phyloP scores from a whole-genome alignment of 495 filamentous ascomycete genomes.

The Cryomyces minteri region DNA sequence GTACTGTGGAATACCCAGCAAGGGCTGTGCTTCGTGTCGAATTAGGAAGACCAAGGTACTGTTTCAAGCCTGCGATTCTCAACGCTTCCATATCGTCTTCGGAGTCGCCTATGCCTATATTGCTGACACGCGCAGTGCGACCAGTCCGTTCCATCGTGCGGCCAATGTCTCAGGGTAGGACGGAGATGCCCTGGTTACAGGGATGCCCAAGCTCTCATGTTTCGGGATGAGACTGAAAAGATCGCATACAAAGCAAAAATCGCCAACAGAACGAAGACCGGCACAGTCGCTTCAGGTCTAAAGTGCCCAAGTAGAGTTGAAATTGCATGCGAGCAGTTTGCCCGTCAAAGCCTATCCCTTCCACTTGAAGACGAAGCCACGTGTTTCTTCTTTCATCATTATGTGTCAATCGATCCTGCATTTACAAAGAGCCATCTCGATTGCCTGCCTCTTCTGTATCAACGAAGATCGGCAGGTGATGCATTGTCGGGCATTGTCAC shows the following conservation, averaged over 20 bases:
- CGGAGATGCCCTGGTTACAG: constrained; percentile 1
- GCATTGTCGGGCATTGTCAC: neutral
- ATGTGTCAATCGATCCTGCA: neutral
- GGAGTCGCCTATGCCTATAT: neutral
- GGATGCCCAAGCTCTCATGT: neutral
- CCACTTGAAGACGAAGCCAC: neutral
- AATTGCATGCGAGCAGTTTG: neutral
- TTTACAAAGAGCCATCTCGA: neutral
- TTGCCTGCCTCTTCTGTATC: neutral
- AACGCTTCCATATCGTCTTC: neutral
- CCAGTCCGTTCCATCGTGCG: neutral
- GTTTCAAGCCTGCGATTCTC: neutral
- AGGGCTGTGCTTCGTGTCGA: neutral
- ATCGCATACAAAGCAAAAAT: neutral
- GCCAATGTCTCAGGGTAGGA: neutral
- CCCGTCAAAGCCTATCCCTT: neutral
- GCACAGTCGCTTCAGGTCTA: neutral
- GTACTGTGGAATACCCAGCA: constrained; percentile 3
- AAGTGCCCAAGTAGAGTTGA: no score
- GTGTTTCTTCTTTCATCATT: neutral
- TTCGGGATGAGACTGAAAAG: constrained; percentile 1
- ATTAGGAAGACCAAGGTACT: constrained; percentile 1
- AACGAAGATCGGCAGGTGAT: neutral
- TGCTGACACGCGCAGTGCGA: neutral
- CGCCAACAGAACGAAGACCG: neutral